A percentile compares a stretch with the other conserved stretches of the same genome.
phyloP scores from a whole-genome alignment of 345 rosid genomes.

The Hibiscus syriacus region DNA sequence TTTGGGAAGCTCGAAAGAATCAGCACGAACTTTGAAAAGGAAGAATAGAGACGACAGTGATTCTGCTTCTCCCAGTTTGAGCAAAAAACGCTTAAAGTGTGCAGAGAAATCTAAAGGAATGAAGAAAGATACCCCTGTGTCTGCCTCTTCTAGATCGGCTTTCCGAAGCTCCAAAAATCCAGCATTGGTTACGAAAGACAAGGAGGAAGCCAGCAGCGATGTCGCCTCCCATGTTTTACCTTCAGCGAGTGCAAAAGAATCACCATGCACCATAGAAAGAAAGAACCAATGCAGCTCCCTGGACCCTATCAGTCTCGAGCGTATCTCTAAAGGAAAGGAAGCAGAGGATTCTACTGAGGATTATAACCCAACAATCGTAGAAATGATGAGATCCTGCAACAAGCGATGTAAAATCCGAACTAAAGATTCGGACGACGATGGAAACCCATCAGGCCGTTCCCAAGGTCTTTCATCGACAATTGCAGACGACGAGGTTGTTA shows the following conservation, averaged over 20 bases:
- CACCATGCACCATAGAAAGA: background rate
- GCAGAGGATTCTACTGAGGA: slow-evolving; percentile 2
- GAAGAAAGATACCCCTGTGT: background rate
- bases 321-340: background rate
- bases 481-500: slow-evolving; percentile 9
- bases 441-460: slow-evolving; percentile 2
- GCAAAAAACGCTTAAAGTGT: background rate
- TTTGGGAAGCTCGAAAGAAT: background rate
- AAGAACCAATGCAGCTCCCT: background rate
- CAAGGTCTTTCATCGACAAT: slow-evolving; percentile 10
- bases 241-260: background rate
- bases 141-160: background rate
- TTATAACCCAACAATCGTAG: slow-evolving; percentile 6
- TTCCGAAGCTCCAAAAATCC: background rate
- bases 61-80: background rate
- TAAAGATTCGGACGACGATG: background rate
- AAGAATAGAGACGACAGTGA: background rate
- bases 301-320: background rate
- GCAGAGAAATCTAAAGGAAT: background rate
- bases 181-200: background rate
- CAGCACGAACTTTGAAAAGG: background rate
- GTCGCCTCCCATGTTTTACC: background rate
- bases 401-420: background rate
- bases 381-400: slow-evolving; percentile 3
- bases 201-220: background rate